phyloP scores from a whole-genome alignment of 306 rosid genomes.

The Cicer cuneatum region DNA sequence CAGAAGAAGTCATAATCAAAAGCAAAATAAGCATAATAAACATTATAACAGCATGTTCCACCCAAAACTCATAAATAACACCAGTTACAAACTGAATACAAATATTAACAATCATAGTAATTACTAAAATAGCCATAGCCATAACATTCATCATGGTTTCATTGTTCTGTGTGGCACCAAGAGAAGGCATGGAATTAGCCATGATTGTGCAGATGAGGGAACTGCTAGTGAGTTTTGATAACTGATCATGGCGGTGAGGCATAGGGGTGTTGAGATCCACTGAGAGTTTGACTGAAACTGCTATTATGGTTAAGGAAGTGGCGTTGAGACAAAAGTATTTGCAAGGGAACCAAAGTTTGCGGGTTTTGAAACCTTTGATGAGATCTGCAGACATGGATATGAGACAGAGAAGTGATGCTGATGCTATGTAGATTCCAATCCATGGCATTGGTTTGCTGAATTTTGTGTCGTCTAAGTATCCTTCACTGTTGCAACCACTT shows the following conservation, averaged over 20 bases:
- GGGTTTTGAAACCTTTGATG: slow-evolving; percentile 58
- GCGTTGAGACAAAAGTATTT: slow-evolving; percentile 74
- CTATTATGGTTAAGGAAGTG: slow-evolving; percentile 75
- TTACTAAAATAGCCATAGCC: slow-evolving; percentile 76
- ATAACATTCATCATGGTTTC: slow-evolving; percentile 69
- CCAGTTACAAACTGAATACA: slow-evolving; percentile 85
- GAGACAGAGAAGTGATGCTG: slow-evolving; percentile 71
- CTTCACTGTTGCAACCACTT: slow-evolving; percentile 60
- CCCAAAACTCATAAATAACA: slow-evolving; percentile 75
- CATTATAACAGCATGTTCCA: slow-evolving; percentile 64
- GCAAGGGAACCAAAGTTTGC: slow-evolving; percentile 83
- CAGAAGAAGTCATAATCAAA: slow-evolving; percentile 59
- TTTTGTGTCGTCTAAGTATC: slow-evolving; percentile 61
- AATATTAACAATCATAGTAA: slow-evolving; percentile 74
- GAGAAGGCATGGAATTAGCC: slow-evolving; percentile 84
- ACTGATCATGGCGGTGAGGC: slow-evolving; percentile 82
- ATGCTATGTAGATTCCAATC: slow-evolving; percentile 85
- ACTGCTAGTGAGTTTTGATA: slow-evolving; percentile 78
- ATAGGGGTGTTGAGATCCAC: slow-evolving; percentile 84
- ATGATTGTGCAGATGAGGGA: slow-evolving; percentile 73
- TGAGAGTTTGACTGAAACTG: slow-evolving; percentile 64
- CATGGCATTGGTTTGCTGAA: slow-evolving; percentile 91
- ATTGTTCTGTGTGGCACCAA: slow-evolving; percentile 69
- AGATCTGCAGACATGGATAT: slow-evolving; percentile 67
- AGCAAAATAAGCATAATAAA: slow-evolving; percentile 75